phyloP scores from a whole-genome alignment of 78 protist genomes.

The Isochrysis galbana region DNA sequence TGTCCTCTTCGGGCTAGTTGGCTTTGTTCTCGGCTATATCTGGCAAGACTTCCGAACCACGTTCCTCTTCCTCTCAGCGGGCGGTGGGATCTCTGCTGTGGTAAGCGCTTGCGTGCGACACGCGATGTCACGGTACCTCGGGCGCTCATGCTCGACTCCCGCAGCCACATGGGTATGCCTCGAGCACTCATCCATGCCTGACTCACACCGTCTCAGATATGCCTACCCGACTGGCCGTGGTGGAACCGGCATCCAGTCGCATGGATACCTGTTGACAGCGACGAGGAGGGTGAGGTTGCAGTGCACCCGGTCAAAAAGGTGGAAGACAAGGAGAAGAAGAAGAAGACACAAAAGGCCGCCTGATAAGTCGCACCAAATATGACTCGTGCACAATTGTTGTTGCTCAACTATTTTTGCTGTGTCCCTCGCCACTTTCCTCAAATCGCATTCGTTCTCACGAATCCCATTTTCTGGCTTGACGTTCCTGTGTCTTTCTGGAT shows the following conservation, averaged over 20 bases:
- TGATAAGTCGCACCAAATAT: background rate
- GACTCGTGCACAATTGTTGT: background rate
- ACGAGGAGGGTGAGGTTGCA: background rate
- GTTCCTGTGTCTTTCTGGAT: no score
- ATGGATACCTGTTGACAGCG: background rate
- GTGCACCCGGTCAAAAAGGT: background rate
- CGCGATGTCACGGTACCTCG: background rate
- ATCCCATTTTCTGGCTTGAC: no score
- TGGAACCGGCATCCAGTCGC: constrained; percentile 14
- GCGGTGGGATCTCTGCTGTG: background rate
- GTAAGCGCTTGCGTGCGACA: background rate
- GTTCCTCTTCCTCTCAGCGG: background rate
- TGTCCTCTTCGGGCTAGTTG: background rate
- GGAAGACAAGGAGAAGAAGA: background rate
- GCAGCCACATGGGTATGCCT: background rate
- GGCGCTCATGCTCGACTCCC: background rate
- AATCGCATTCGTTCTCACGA: no score
- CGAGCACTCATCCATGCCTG: background rate
- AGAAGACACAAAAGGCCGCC: background rate
- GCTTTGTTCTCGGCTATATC: background rate
- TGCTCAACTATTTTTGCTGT: no score
- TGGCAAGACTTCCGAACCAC: background rate
- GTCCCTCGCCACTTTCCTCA: no score
- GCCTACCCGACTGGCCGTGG: constrained; percentile 34
- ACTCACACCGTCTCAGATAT: background rate